phyloP scores from a whole-genome alignment of 208 protist genomes.

The Histomonas meleagridis region DNA sequence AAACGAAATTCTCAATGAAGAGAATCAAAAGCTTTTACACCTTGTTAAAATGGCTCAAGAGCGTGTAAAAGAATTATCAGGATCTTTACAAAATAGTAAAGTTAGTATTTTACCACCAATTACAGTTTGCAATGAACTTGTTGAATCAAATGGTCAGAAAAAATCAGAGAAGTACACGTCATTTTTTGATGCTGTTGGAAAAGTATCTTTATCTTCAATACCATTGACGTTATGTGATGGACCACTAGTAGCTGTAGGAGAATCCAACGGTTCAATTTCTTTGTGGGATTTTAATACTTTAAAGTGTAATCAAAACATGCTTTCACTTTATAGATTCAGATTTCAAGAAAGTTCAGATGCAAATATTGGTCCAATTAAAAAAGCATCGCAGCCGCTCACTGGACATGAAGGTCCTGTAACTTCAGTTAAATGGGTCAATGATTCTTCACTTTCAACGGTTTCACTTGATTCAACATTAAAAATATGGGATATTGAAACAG shows the following conservation, averaged over 20 bases:
- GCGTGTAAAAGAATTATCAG: background rate
- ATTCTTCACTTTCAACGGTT: background rate
- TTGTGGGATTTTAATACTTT: too few species aligned
- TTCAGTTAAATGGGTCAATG: constrained; percentile 5
- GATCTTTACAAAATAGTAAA: background rate
- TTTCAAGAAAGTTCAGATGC: background rate
- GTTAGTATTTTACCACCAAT: constrained; percentile 12
- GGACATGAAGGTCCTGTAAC: background rate
- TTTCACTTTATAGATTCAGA: background rate
- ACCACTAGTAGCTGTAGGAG: background rate
- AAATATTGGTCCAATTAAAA: background rate
- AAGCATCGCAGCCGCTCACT: background rate
- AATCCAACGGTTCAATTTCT: background rate
- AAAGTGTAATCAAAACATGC: background rate
- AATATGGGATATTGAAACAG: background rate
- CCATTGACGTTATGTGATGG: background rate
- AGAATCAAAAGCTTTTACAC: background rate
- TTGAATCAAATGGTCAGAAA: background rate
- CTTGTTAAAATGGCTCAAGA: background rate
- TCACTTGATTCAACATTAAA: background rate
- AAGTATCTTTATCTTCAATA: background rate
- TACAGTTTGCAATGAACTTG: constrained; percentile 1
- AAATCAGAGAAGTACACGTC: background rate
- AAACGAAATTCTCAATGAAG: background rate
- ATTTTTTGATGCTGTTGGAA: background rate